Evolutionary conservation across 1,284 basidiomycete genomes (phyloP), one percentile per base, ranked within the genome.

Genomic region (Flammula alnicola): DNA sequence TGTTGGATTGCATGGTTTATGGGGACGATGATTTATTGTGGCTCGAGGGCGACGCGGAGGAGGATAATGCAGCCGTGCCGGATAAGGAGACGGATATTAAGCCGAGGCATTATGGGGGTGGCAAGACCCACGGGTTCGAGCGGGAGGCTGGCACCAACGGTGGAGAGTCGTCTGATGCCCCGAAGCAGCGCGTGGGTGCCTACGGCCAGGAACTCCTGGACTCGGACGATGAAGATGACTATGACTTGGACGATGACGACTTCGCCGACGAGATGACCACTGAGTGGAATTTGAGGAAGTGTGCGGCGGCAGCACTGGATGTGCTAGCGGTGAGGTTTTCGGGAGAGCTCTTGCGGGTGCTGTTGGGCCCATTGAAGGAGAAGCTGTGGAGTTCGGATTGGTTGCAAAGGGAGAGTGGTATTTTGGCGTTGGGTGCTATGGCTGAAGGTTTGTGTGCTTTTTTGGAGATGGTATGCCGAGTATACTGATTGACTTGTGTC

Each of bases 251-350:
- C 54, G 90, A 92, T 49, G 91, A 95, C 31, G 93, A 95, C 54
- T 94, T 95, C 59, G 94, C 95, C 7, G 96, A 99, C 56, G 96
- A 98, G 63, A 91, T 92, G 75, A 88, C 91, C n/a, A 95, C 94
- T 7, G 95, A 98, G 68, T 99, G 97, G 97, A 99, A 99, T 71
- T 76, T 99, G 56, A 83, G 97, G 58, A 99, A 99, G 74, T 99
- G 97, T 67, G 94, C 94, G 1, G 97, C 97, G 0, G 97, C 97
- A 0, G 97, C 97, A 1, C 78, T 99, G 51, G 97, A 99, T 68
- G 96, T 99, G 14, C 84, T 99, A 57, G 95, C 95, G 1, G 93
- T 98, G 22, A 85, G 92, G 44, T 99, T 98, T 63, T 86, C 87
- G 39, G 81, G 81, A 22, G 93, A 96, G 51, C 74, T 99, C 39